Evolutionary conservation across 169 alveolate species (phyloP), one percentile per base, ranked within the genome.

Genomic region (Toxoplasma gondii): DNA sequence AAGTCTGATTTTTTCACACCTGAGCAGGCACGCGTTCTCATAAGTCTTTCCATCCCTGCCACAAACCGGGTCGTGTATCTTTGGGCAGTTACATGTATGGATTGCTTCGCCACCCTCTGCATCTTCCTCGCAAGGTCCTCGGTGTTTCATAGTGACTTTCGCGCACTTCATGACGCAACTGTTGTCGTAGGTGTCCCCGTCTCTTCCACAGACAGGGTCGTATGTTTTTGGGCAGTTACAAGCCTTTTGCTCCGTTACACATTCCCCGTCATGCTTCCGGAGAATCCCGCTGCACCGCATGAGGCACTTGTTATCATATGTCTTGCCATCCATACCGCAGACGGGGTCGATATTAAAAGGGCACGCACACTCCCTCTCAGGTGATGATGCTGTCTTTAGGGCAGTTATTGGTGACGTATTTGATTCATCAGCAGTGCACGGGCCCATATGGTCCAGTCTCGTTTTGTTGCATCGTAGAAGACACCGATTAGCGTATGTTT

Each of bases 121-220:
- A 36, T 43, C 69, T 36, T 43, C 67, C 36, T 82, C 67, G 67
- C 90, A 82, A n/a, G 34, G 34, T 2, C 90, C 90, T 7, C 36
- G 38, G 90, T 82, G 67, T 41, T 29, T 43, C 39, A 82, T n/a
- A 17, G 38, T 7, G 54, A 82, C 38, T 45, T 45, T 29, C 22
- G 34, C 67, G 90, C 93, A 93, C 70, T 38, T 86, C 93, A 93
- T 64, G 34, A 64, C 43, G 80, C 95, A 93, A 1, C 43, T 34
- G 84, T 43, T 93, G 22, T 22, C 43, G 39, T 93, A 91, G 22
- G 95, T 93, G 39, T 34, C 81, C 74, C 95, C 95, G 38, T 87
- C 91, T 0, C 90, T 86, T 43, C 91, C 95, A 84, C 95, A 93
- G 31, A 87, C 95, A 19, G 69, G 93, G 39, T 90, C 54, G 91